Percentiles rank a stretch among this genome's conserved stretches.
These are phyloP conservation scores for Dillenia turbinata DNA, from an alignment of 164 flowering plant genomes.

Conservation along the genomic window DNA sequence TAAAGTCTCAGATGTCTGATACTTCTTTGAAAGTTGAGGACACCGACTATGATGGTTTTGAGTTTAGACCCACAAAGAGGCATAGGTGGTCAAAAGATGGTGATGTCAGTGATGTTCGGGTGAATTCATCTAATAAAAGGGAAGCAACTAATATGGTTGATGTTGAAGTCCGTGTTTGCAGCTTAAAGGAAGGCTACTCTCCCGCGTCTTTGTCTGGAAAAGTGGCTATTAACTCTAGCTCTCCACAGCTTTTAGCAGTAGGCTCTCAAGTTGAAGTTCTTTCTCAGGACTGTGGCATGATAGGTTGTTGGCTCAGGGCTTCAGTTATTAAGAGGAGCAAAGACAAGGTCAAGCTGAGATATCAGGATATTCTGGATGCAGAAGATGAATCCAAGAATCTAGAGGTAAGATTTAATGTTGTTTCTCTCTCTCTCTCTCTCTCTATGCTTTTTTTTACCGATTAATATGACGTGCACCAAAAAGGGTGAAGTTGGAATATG, in stretches of 20 bases:
- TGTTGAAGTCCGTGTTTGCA: conserved; percentile 8
- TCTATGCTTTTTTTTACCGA: too few species aligned
- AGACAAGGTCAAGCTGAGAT: conserved; percentile 72
- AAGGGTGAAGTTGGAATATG: too few species aligned
- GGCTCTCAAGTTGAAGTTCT: conserved; percentile 77
- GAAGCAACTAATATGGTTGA: conserved; percentile 8
- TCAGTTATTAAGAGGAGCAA: conserved; percentile 53
- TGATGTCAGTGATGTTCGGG: conserved; percentile 15
- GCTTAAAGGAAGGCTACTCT: conserved; percentile 11
- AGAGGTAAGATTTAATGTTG: conserved; percentile 43
- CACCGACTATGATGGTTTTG: conserved; percentile 10
- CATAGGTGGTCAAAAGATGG: conserved; percentile 21
- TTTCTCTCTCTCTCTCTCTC: not conserved
- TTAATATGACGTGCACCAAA: too few species aligned
- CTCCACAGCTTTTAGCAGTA: conserved; percentile 23
- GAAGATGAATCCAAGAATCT: conserved; percentile 54
- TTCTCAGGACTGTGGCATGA: conserved; percentile 90
- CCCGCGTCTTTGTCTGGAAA: conserved; percentile 16
- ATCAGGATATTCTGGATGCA: conserved; percentile 74
- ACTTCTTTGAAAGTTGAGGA: conserved; percentile 13
- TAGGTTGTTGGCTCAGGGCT: conserved; percentile 89
- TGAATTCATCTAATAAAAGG: not conserved
- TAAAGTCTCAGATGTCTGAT: conserved; percentile 12
- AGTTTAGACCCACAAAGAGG: conserved; percentile 42
- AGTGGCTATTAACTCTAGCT: conserved; percentile 11